These are phyloP conservation scores for Hippophae tibetana DNA, from an alignment of 306 rosid species.

Conservation along the genomic window DNA sequence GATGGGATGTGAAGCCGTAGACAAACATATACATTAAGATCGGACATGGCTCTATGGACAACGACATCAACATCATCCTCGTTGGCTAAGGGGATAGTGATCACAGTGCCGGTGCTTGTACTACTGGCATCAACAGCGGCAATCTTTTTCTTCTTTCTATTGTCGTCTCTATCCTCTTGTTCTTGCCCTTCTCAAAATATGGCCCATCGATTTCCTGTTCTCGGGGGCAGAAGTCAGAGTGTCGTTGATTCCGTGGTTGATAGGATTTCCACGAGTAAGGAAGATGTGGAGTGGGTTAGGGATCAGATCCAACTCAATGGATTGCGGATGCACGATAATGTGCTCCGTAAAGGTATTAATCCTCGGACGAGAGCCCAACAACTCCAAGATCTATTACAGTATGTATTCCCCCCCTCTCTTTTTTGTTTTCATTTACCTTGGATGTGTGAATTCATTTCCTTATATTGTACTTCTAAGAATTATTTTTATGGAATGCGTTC, in stretches of 20 bases:
- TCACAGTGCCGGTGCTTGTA: constrained; percentile 57
- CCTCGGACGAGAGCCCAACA: constrained; percentile 79
- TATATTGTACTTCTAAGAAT: neutral
- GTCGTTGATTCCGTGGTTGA: constrained; percentile 11
- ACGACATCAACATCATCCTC: constrained; percentile 17
- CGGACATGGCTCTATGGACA: constrained; percentile 33
- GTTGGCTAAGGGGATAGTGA: constrained; percentile 58
- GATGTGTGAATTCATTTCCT: neutral
- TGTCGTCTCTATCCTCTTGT: constrained; percentile 74
- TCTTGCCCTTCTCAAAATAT: constrained; percentile 35
- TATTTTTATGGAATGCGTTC: neutral
- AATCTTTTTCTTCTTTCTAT: constrained; percentile 49
- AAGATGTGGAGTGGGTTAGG: constrained; percentile 78
- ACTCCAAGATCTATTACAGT: constrained; percentile 74
- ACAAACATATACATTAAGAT: neutral
- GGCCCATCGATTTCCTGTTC: neutral
- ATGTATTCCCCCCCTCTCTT: constrained; percentile 14
- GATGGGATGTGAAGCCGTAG: too few relatives aligned
- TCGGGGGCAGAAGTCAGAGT: constrained; percentile 4
- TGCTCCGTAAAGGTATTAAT: constrained; percentile 85
- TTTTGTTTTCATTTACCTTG: neutral
- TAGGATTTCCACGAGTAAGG: constrained; percentile 35
- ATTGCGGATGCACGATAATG: constrained; percentile 73
- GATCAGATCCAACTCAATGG: constrained; percentile 72
- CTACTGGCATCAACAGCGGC: constrained; percentile 51